Conservation (phyloP, 2,329 filamentous ascomycete genomes). For the Ophiostoma fasciatum region DNA sequence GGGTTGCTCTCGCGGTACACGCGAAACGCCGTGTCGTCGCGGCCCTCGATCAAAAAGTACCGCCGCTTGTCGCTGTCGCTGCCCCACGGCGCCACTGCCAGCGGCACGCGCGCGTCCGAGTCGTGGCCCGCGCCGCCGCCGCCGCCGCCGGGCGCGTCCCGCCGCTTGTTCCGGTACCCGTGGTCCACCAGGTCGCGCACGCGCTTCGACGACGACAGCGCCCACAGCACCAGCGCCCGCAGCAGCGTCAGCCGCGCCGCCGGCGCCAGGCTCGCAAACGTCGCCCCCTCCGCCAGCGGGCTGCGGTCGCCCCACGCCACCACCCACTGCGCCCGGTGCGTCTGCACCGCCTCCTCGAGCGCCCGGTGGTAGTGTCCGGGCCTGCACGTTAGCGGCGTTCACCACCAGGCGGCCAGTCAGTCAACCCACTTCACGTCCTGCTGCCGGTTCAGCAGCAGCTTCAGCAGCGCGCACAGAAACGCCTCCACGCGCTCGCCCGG, state of each 20-base stretch:
- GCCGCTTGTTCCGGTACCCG: constrained; percentile 75
- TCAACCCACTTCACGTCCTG: constrained; percentile 86
- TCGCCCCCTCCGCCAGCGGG: constrained; percentile 64
- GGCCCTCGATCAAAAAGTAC: constrained; percentile 87
- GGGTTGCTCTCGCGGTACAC: constrained; percentile 90
- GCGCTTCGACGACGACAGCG: constrained; percentile 72
- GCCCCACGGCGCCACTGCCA: constrained; percentile 70
- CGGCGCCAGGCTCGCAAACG: constrained; percentile 70
- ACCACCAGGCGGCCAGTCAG: not conserved
- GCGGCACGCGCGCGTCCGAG: constrained; percentile 68
- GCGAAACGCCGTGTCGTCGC: constrained; percentile 86
- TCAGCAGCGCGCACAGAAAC: constrained; percentile 77
- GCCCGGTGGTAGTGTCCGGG: constrained; percentile 85
- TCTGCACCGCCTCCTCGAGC: constrained; percentile 78
- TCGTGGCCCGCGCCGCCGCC: no score
- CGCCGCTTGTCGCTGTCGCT: constrained; percentile 61
- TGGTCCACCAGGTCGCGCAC: constrained; percentile 72
- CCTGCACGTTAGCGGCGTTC: constrained; percentile 30
- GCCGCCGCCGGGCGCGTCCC: no score
- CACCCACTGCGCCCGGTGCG: constrained; percentile 81
- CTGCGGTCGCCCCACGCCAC: constrained; percentile 72
- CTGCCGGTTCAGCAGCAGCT: constrained; percentile 86
- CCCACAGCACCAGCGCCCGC: constrained; percentile 74
- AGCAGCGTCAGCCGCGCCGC: constrained; percentile 74
- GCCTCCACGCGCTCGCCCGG: constrained; percentile 78